These are phyloP conservation scores for Aegilops tauschii DNA, from an alignment of 176 grass and related monocot genomes.

Conservation along the genomic window DNA sequence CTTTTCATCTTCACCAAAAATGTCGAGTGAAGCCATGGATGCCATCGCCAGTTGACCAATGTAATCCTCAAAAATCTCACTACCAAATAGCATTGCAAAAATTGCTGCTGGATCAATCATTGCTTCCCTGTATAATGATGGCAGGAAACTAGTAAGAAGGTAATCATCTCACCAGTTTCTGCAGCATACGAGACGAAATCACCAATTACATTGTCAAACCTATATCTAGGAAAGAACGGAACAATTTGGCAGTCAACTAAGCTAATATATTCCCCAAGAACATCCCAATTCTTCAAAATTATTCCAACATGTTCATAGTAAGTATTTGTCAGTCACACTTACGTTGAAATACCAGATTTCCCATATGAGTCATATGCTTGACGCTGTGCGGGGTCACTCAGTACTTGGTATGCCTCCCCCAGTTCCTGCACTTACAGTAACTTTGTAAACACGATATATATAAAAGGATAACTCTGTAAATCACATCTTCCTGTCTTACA, in stretches of 20 bases:
- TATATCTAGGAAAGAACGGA: conserved; percentile 43
- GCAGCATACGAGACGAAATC: not conserved
- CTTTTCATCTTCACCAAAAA: conserved; percentile 43
- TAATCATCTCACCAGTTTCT: conserved; percentile 2
- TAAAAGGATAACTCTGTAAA: not conserved
- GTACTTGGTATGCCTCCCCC: conserved; percentile 80
- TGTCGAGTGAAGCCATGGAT: conserved; percentile 67
- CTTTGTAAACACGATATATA: conserved; percentile 2
- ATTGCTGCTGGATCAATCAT: conserved; percentile 89
- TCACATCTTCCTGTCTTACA: not conserved
- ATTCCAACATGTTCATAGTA: not conserved
- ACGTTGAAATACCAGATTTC: conserved; percentile 84
- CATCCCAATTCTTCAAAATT: not conserved
- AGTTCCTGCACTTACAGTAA: conserved; percentile 55
- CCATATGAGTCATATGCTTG: conserved; percentile 60
- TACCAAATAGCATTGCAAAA: conserved; percentile 83
- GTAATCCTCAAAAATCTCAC: conserved; percentile 82
- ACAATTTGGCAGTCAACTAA: conserved; percentile 31
- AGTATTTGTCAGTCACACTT: conserved; percentile 23
- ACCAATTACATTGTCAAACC: conserved; percentile 37
- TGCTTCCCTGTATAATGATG: conserved; percentile 49
- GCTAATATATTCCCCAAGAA: not conserved
- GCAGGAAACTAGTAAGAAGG: conserved; percentile 34
- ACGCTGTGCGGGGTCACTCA: conserved; percentile 68
- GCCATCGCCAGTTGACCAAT: conserved; percentile 77